Conservation (phyloP, 1,284 basidiomycete genomes). For the Exobasidium rhododendri region DNA sequence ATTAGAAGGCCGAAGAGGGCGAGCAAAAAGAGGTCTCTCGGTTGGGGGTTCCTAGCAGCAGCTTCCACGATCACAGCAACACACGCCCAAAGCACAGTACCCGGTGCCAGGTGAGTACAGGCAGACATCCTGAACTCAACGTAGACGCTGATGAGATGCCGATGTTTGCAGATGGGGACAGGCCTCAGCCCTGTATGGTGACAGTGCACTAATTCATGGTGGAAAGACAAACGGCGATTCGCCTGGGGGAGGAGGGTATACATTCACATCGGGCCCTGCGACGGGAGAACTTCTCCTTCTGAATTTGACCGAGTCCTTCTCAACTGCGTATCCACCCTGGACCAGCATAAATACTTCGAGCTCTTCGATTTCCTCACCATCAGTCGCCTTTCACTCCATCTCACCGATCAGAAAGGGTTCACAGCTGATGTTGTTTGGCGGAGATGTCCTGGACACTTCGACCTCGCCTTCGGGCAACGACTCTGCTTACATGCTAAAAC, state of each 20-base stretch:
- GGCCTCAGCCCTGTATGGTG: slow-evolving; percentile 33
- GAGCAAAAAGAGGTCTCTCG: background rate
- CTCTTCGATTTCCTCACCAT: slow-evolving; percentile 13
- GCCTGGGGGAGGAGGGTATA: slow-evolving; percentile 33
- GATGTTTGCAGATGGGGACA: slow-evolving; percentile 38
- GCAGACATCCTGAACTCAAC: too few relatives aligned
- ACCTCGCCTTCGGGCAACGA: slow-evolving; percentile 24
- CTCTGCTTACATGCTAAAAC: slow-evolving; percentile 33
- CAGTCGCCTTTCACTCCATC: slow-evolving; percentile 41
- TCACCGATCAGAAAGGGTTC: slow-evolving; percentile 27
- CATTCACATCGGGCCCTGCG: slow-evolving; percentile 38
- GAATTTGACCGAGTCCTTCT: slow-evolving; percentile 30
- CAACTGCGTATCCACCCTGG: slow-evolving; percentile 34
- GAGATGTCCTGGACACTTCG: slow-evolving; percentile 35
- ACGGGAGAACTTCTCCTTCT: slow-evolving; percentile 33
- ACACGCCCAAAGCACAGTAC: background rate
- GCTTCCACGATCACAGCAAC: background rate
- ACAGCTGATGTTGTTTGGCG: slow-evolving; percentile 40
- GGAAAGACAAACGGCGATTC: slow-evolving; percentile 41
- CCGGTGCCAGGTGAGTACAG: background rate
- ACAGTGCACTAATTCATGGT: slow-evolving; percentile 38
- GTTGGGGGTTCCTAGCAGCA: background rate
- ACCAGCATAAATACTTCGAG: slow-evolving; percentile 15
- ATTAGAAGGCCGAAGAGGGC: background rate
- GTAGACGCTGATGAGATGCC: too few relatives aligned